Evolutionary conservation across 495 filamentous ascomycete genomes (phyloP), one percentile per base, ranked within the genome.

Genomic region (Aspergillus egyptiacus): DNA sequence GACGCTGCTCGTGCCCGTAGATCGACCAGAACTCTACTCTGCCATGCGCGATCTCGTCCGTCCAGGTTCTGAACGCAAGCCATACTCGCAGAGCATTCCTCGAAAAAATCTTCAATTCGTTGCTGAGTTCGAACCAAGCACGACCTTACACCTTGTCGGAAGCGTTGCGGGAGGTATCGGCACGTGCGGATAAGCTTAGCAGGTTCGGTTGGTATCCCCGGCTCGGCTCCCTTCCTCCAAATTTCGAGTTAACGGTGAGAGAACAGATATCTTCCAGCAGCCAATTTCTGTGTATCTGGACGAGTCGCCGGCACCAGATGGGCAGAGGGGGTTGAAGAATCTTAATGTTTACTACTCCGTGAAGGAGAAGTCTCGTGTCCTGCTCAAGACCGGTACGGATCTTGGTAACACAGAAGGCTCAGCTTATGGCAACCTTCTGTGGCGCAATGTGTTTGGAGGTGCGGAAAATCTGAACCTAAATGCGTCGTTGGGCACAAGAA

Each of bases 401-500:
- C 72, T 94, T 20, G 93, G 94, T 43, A 90, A 91, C 57, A 76
- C 85, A 10, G 94, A 97, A 65, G 94, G 90, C 13, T 91, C 87
- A 3, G 91, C 91, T 2, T 96, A 95, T 63, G 79, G 86, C 46
- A 87, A 91, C 46, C 74, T 86, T 23, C 74, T 87, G 10, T 81
- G 86, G 65, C 84, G 94, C 38, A 98, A 98, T 68, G 77, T 98
- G 33, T 91, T 97, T 59, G 93, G 93, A 31, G 94, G 94, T 20
- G 91, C 93, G 13, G 93, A 98, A 68, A 82, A 80, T n/a, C 65
- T 97, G 46, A 85, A 80, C 53, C 64, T 94, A 36, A 89, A 93
- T 59, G 91, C 88, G 13, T 86, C 87, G 1, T 66, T 90, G 22
- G 93, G 93, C 20, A 96, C 90, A 27, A 78, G 93, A 23, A 96